Base-by-base conservation (phyloP, 768 basidiomycete species). In the Scleroderma citrinum region DNA sequence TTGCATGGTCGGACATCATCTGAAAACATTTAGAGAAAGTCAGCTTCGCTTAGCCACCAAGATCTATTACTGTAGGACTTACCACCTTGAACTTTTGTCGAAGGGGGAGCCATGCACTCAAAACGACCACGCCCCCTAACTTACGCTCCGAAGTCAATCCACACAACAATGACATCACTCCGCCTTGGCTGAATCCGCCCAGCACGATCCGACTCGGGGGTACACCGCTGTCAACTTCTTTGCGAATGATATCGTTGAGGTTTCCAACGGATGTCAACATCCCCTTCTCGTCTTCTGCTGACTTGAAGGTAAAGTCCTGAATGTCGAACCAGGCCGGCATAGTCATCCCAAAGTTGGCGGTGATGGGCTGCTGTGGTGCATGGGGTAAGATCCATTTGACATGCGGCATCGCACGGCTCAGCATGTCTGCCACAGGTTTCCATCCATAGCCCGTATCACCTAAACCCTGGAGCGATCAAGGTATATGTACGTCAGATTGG, bases 351-450 rank as follows among this genome's bases (percentile, higher is more conserved):
- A 31, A 19, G 20, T 26, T 44, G 30, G 83, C 78, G 6, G 80
- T 87, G 17, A 93, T 82, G 3, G 78, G 69, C 50, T 75, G 77
- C 36, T 32, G 35, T 16, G 32, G 32, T n/a, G 50, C 50, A 21
- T 90, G 82, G 17, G 92, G 92, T 24, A 95, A 69, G 38, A 95
- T 71, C 87, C 88, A 95, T 72, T 91, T 92, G 48, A 92, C 72
- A 61, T 91, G 83, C 11, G 74, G 68, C 39, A 90, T 71, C 5
- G 58, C 70, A 24, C 75, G 62, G 30, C 19, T 32, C 42, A 44
- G 19, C 19, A 79, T 78, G 49, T 81, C 76, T 26, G 84, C 85
- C 20, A 90, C 80, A 19, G 85, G 83, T 52, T 80, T 30, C 43
- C 43, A 44, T 68, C 87, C 85, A n/a, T 87, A n/a, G 2, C 83